A percentile compares a stretch with the other conserved stretches of the same genome.
phyloP scores from a whole-genome alignment of 352 stramenopile genomes.

The Pythium plurisporium region DNA sequence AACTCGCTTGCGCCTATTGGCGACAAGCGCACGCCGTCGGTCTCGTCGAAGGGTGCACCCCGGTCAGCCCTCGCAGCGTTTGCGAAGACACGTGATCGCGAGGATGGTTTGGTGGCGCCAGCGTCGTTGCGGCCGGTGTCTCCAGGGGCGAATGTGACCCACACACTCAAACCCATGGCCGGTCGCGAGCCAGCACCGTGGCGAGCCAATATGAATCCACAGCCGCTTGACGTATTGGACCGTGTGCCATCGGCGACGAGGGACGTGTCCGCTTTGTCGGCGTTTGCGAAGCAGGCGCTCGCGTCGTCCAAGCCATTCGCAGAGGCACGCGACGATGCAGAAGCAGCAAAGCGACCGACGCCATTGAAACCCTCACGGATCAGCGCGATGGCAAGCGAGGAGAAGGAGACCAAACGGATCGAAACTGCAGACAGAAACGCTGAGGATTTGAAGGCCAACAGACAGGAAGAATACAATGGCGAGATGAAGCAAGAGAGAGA shows the following conservation, averaged over 20 bases:
- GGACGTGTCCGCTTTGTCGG: slow-evolving; percentile 5
- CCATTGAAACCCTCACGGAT: background rate
- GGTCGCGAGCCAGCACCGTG: background rate
- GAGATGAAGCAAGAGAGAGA: background rate
- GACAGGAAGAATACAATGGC: background rate
- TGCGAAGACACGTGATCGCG: too few relatives aligned
- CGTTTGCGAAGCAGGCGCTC: slow-evolving; percentile 8
- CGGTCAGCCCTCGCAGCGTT: slow-evolving; percentile 6
- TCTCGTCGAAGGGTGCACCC: too few relatives aligned
- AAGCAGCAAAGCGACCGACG: background rate
- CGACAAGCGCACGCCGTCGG: background rate
- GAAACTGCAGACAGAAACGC: background rate
- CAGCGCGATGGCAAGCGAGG: background rate
- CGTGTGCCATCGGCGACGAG: background rate
- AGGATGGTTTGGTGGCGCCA: too few relatives aligned
- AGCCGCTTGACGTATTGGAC: background rate
- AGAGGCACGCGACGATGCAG: background rate
- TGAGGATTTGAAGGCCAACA: background rate
- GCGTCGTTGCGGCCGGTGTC: too few relatives aligned
- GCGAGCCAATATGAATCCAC: background rate
- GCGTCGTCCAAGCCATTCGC: background rate
- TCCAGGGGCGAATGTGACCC: too few relatives aligned
- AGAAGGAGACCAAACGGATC: background rate
- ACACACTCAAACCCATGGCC: background rate
- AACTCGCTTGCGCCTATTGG: slow-evolving; percentile 1